Base-by-base conservation (phyloP, 805 yeast species). In the Candida rishiriensis region DNA sequence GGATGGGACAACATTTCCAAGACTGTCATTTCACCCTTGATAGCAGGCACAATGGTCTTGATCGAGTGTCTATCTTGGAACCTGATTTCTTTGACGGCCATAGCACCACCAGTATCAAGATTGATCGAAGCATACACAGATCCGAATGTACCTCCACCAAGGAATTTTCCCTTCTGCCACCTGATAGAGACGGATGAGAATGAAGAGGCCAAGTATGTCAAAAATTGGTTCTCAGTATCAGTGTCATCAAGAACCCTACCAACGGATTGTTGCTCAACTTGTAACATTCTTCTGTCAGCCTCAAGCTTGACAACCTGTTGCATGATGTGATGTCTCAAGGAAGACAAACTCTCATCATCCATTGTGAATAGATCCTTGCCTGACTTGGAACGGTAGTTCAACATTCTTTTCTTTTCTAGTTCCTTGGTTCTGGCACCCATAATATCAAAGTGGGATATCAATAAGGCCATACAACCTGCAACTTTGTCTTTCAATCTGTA, bases 131-230 rank as follows among this genome's bases (percentile, higher is more conserved):
- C 89, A 64, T 78, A 93, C 3, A 93, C 99, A 47, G 85, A 81
- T 7, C 99, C 99, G 72, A 91, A 93, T 0, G 97, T 79, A 36
- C 99, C 99, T 36, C 96, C 91, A 2, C 99, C 99, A 56, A 93
- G 79, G 57, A 82, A 88, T 49, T 83, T 79, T 38, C 97, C 95
- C 68, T 91, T 95, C 63, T 93, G 97, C 99, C 99, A 93, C 64
- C 96, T 81, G 50, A 93, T 88, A 0, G 97, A 84, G 28, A 90
- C 85, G 54, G 89, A 85, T 2, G 96, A 85, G 56, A 89, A 81
- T 0, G 95, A 84, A 0, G 96, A 86, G 0, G 97, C 96, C 44
- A 95, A 72, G 43, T 88, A 81, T 2, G 93, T 78, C 38, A 93
- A 76, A 56, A 83, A 88, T 62, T 89, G 95, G 57, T 89, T 87